Evolutionary conservation across 2,329 filamentous ascomycete species (phyloP).

Genomic region (Neobulgaria alba): DNA sequence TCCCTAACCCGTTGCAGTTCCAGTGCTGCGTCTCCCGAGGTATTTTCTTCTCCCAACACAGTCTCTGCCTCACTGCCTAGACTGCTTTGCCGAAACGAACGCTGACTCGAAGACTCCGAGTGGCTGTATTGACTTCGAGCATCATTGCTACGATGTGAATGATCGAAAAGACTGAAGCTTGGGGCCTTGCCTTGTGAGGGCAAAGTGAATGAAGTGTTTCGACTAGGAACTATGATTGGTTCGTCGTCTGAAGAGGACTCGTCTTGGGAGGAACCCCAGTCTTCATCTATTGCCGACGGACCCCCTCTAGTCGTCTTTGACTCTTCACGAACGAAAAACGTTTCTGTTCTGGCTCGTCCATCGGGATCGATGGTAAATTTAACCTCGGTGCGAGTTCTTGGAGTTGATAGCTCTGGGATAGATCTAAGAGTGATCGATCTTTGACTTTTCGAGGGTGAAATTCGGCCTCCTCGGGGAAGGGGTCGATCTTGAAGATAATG

Average conservation of each 20-base stretch:
- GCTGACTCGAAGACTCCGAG: constrained; percentile 25
- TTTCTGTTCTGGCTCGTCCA: constrained; percentile 36
- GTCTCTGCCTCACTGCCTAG: constrained; percentile 52
- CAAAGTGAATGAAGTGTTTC: constrained; percentile 43
- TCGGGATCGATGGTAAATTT: constrained; percentile 56
- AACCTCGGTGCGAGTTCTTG: constrained; percentile 44
- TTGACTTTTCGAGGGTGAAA: constrained; percentile 43
- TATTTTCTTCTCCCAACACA: constrained; percentile 39
- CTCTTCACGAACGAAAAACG: constrained; percentile 12
- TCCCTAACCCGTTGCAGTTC: constrained; percentile 47
- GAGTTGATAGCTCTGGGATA: constrained; percentile 43
- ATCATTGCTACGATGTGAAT: constrained; percentile 11
- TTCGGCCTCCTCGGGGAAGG: constrained; percentile 19
- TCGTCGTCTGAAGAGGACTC: constrained; percentile 56
- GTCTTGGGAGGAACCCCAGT: constrained; percentile 37
- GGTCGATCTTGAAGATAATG: constrained; percentile 13
- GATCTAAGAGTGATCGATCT: constrained; percentile 43
- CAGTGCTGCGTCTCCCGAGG: constrained; percentile 48
- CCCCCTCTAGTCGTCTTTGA: constrained; percentile 14
- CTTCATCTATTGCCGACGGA: constrained; percentile 21
- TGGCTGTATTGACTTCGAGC: constrained; percentile 21
- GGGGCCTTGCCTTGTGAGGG: constrained; percentile 20
- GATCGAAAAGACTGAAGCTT: constrained; percentile 21
- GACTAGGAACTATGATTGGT: constrained; percentile 55
- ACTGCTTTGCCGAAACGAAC: constrained; percentile 18